Evolutionary conservation across 139 green algal species (phyloP), one percentile per base, ranked within the genome.

Genomic region (Chlorella sp.): DNA sequence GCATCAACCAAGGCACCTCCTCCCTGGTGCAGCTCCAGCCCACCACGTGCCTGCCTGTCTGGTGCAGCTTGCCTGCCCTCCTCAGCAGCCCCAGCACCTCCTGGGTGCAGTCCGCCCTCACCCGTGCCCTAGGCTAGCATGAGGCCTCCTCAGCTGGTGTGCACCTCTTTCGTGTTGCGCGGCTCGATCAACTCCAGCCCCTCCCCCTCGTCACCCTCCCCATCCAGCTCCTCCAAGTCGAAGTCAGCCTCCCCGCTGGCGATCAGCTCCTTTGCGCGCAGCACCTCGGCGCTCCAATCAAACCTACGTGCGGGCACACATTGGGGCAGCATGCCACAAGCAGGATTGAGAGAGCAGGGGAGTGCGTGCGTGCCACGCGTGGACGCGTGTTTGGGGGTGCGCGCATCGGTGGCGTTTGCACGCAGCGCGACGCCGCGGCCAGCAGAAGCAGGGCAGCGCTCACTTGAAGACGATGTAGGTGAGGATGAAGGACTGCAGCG

Each of bases 191-290:
- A 10, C 4, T 64, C 55, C 55, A 64, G 22, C 6, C 55, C 4
- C 14, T 64, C 55, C 6, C 14, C 10, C 10, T 55, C 55, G 27
- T 64, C 55, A 64, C 24, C 17, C 55, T 31, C 22, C 55, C 6
- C 22, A 10, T 27, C 24, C 20, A 81, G 74, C 5, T 82, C 83
- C 35, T 86, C 80, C 6, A 85, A 61, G 50, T 88, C 83, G 34
- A 88, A 76, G 3, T 86, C 83, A 0, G 84, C 63, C 59, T 88
- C 83, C 0, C 83, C 83, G 24, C 77, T 35, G 2, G 80, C 83
- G 3, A 88, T 84, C 1, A 88, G 71, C 2, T 65, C 69, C 74
- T 85, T 88, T 2, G 82, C 82, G 1, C 82, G 78, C 22, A 49
- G 26, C 20, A 80, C 78, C 55, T 88, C 82, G 0, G 72, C 71